phyloP scores from a whole-genome alignment of 257 asterid genomes.

The Jaltomata sinuosa region DNA sequence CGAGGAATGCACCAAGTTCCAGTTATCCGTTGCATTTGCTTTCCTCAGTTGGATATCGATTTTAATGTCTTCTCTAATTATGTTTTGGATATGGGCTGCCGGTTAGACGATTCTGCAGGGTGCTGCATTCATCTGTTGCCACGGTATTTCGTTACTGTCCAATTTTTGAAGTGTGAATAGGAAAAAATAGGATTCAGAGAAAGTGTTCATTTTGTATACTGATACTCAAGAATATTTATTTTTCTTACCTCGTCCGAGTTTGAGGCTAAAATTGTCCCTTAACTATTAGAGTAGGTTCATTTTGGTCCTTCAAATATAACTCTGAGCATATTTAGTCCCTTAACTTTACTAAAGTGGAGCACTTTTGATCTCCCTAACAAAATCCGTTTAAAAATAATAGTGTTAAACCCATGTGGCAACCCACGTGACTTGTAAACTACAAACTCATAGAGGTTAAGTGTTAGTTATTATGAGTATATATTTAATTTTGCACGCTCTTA shows the following conservation, averaged over 20 bases:
- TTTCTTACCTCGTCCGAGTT: not conserved
- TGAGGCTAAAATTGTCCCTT: too few relatives aligned
- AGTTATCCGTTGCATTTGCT: conserved; percentile 36
- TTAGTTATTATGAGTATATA: too few relatives aligned
- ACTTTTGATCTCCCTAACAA: too few relatives aligned
- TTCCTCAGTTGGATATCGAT: conserved; percentile 44
- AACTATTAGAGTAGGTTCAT: too few relatives aligned
- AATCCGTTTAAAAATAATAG: too few relatives aligned
- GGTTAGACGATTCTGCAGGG: conserved; percentile 10
- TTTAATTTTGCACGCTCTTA: too few relatives aligned
- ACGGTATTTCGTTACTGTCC: not conserved
- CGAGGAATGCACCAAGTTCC: conserved; percentile 42
- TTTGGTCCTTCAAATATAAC: too few relatives aligned
- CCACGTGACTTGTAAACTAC: too few relatives aligned
- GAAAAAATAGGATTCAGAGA: not conserved
- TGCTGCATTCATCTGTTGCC: not conserved
- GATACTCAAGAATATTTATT: not conserved
- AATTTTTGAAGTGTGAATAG: conserved; percentile 5
- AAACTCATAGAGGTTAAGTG: too few relatives aligned
- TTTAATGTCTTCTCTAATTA: conserved; percentile 28
- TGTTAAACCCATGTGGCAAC: too few relatives aligned
- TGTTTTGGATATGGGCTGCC: conserved; percentile 51
- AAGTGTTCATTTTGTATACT: not conserved
- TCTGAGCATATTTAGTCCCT: too few relatives aligned
- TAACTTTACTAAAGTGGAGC: too few relatives aligned